These are phyloP conservation scores for Epichloe brachyelytri DNA, from an alignment of 2,329 filamentous ascomycete species.

Conservation along the genomic window DNA sequence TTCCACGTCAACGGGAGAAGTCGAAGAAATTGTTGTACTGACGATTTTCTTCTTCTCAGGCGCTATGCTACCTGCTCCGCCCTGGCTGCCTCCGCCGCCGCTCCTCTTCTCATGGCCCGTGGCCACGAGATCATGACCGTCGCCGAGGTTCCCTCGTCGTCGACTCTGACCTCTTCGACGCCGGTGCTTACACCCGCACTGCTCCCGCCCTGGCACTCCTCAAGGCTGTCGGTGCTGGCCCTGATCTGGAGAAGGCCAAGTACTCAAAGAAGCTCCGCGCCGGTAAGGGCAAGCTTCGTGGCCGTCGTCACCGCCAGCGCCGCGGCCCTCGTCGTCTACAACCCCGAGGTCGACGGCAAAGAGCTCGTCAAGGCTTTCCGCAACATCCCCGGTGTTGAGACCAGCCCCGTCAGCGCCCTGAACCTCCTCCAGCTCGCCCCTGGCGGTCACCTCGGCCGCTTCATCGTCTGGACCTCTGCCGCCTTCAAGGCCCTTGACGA, in stretches of 20 bases:
- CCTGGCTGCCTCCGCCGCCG: slow-evolving; percentile 88
- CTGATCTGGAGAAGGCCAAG: slow-evolving; percentile 92
- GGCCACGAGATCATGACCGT: slow-evolving; percentile 89
- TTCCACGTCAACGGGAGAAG: background rate
- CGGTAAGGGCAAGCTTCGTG: slow-evolving; percentile 97
- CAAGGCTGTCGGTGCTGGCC: slow-evolving; percentile 77
- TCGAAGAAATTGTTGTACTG: slow-evolving; percentile 5
- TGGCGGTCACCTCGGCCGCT: slow-evolving; percentile 96
- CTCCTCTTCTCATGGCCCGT: slow-evolving; percentile 89
- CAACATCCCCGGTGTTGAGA: slow-evolving; percentile 98
- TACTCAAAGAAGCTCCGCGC: slow-evolving; percentile 92
- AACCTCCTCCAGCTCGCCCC: slow-evolving; percentile 99
- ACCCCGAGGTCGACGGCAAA: slow-evolving; percentile 89
- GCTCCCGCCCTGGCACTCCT: slow-evolving; percentile 75
- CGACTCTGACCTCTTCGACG: slow-evolving; percentile 79
- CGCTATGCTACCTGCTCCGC: slow-evolving; percentile 97
- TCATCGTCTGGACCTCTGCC: slow-evolving; percentile 96
- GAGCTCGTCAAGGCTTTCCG: slow-evolving; percentile 90
- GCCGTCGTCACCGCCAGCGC: slow-evolving; percentile 92
- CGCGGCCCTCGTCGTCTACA: slow-evolving; percentile 97
- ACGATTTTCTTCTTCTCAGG: slow-evolving; percentile 31
- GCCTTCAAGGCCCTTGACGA: slow-evolving; percentile 94
- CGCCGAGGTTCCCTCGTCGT: slow-evolving; percentile 96
- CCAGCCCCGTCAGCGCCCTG: slow-evolving; percentile 79
- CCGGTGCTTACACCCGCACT: slow-evolving; percentile 73